Percentiles rank a stretch among this genome's conserved stretches.
Conservation (phyloP, 2,329 filamentous ascomycete genomes). For the Xylariaceae sp. region DNA sequence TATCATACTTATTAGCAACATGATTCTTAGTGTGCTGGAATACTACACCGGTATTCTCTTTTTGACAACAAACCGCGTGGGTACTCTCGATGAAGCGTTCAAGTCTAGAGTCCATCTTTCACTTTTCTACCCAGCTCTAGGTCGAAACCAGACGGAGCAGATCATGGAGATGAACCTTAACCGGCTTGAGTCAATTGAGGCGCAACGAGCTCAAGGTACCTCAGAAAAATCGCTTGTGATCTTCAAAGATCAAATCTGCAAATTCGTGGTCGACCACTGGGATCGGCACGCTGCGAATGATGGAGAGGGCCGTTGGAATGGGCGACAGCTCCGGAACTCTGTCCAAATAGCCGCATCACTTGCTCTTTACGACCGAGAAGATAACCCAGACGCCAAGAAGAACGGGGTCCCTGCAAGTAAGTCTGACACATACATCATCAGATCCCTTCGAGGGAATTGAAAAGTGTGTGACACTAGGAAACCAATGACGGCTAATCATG, state of each 20-base stretch:
- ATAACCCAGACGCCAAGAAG: background rate
- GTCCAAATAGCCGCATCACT: conserved; percentile 12
- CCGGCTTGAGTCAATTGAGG: background rate
- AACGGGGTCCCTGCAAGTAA: background rate
- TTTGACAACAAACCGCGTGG: conserved; percentile 41
- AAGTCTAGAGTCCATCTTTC: conserved; percentile 36
- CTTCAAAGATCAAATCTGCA: conserved; percentile 3
- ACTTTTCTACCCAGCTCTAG: conserved; percentile 27
- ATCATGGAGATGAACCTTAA: conserved; percentile 4
- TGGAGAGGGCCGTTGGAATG: conserved; percentile 12
- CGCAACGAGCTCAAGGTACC: background rate
- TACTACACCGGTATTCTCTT: conserved; percentile 37
- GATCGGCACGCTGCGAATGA: background rate
- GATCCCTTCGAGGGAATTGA: too few relatives aligned
- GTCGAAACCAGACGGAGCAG: background rate
- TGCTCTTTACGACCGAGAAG: conserved; percentile 8
- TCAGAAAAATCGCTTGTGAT: conserved; percentile 1
- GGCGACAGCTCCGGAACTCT: conserved; percentile 12
- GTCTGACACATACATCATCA: too few relatives aligned
- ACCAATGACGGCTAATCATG: too few relatives aligned
- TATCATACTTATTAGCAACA: background rate
- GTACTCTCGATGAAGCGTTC: conserved; percentile 39
- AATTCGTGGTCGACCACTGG: conserved; percentile 5
- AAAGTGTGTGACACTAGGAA: too few relatives aligned
- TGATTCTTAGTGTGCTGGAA: conserved; percentile 22